Conservation (phyloP, 768 basidiomycete genomes). For the Kwoniella sp. region DNA sequence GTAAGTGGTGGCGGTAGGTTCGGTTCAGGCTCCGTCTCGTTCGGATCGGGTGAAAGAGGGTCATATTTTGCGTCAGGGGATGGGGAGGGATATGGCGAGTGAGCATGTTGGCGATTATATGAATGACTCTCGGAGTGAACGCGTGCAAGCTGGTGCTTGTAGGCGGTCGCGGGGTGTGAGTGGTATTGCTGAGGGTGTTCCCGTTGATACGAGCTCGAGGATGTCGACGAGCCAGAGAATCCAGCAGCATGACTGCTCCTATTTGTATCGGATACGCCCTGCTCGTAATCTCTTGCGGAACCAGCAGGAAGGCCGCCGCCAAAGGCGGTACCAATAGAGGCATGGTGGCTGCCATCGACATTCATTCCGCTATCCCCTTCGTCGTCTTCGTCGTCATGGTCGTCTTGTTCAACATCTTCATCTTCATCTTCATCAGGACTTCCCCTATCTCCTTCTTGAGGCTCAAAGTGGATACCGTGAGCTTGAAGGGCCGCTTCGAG, state of each 20-base stretch:
- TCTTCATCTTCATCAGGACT: neutral
- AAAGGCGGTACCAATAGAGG: neutral
- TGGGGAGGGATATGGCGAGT: conserved; percentile 23
- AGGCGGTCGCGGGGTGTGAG: neutral
- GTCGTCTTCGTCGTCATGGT: neutral
- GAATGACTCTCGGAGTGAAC: neutral
- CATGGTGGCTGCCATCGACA: neutral
- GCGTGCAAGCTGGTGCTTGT: conserved; percentile 10
- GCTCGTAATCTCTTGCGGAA: neutral
- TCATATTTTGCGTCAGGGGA: conserved; percentile 15
- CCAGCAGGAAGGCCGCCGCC: too few relatives aligned
- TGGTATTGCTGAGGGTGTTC: neutral
- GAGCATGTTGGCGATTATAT: neutral
- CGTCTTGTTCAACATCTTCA: neutral
- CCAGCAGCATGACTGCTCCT: neutral
- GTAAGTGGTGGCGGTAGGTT: conserved; percentile 34
- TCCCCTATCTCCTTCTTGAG: neutral
- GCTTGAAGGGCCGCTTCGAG: conserved; percentile 55
- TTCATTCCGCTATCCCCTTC: neutral
- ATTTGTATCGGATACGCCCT: neutral
- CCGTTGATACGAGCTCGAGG: neutral
- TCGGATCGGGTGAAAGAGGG: conserved; percentile 22
- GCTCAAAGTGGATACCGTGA: conserved; percentile 5
- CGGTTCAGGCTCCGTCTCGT: conserved; percentile 42
- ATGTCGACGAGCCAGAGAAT: neutral